These are phyloP conservation scores for Russula emetica DNA, from an alignment of 768 basidiomycete species.

Conservation along the genomic window DNA sequence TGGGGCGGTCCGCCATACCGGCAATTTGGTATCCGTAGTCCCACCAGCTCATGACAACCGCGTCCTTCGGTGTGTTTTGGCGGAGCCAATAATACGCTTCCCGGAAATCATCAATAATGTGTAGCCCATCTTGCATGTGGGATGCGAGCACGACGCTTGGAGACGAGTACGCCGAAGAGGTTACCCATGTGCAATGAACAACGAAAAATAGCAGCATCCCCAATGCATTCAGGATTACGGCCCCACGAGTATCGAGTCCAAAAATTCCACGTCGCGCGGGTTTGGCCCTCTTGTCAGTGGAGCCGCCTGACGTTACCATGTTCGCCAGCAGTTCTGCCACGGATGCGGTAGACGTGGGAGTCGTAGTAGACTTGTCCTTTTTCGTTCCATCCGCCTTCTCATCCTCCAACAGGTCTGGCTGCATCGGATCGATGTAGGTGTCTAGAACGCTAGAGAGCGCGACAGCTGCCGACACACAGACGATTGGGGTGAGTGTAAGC, in stretches of 20 bases:
- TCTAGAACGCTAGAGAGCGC: slow-evolving; percentile 85
- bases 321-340: slow-evolving; percentile 26
- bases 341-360: slow-evolving; percentile 30
- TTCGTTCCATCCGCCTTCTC: slow-evolving; percentile 40
- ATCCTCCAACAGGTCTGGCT: slow-evolving; percentile 51
- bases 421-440: slow-evolving; percentile 79
- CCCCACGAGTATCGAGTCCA: slow-evolving; percentile 76
- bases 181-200: slow-evolving; percentile 95
- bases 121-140: slow-evolving; percentile 73
- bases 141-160: slow-evolving; percentile 95
- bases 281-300: slow-evolving; percentile 35
- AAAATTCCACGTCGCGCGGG: slow-evolving; percentile 59
- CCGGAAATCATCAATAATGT: slow-evolving; percentile 98
- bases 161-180: slow-evolving; percentile 91
- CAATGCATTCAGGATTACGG: slow-evolving; percentile 69
- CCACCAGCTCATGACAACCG: slow-evolving; percentile 99
- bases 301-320: slow-evolving; percentile 17
- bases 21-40: slow-evolving; percentile 99
- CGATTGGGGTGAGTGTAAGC: slow-evolving; percentile 94
- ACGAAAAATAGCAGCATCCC: slow-evolving; percentile 87
- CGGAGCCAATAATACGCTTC: slow-evolving; percentile 99
- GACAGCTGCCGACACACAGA: slow-evolving; percentile 90
- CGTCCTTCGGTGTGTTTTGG: slow-evolving; percentile 87
- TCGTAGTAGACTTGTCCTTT: slow-evolving; percentile 45
- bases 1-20: slow-evolving; percentile 96